Evolutionary conservation across 495 filamentous ascomycete genomes (phyloP), one percentile per base, ranked within the genome.

Genomic region (Neurospora africana): DNA sequence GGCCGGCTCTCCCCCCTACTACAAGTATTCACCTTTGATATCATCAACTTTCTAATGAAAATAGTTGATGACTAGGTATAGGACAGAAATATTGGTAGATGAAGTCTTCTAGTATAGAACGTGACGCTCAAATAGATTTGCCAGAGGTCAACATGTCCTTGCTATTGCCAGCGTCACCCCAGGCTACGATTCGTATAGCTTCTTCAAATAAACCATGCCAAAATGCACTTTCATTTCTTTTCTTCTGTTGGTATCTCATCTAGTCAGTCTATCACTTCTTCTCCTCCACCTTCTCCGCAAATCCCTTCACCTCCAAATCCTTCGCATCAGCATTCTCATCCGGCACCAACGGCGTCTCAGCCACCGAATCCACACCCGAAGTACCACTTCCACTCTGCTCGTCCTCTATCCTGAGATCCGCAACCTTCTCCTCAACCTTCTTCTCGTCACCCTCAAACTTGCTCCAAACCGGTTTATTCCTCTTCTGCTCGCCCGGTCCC

Each of bases 401-500:
- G 2, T 65, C 53, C 6, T 65, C 13, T 65, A 65, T 65, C 53
- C 27, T 65, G 0, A 65, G 23, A 8, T 65, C 68, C 19, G 11
- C 69, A 70, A 65, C 72, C 61, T 38, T 37, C 33, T 70, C 39
- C 65, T 72, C 27, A 9, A 17, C 10, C 2, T 53, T 47, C 30
- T 1, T 65, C n/a, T 33, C n/a, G n/a, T n/a, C 70, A 33, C 39
- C 78, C 5, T 76, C 76, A 44, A 81, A 75, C 65, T 82, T 81
- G 72, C 77, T 86, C 82, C 90, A 97, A 0, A 88, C 87, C 7
- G 87, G 84, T 10, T 86, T 84, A 76, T 95, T 94, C 75, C 89
- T 91, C 80, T 86, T 91, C 30, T 82, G 79, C 72, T 91, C 88
- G 13, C 86, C 84, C n/a, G n/a, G 89, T 84, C 27, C 89, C 84